Base-by-base conservation (phyloP, 164 flowering plant genomes). In the Magnolia changhungtana region DNA sequence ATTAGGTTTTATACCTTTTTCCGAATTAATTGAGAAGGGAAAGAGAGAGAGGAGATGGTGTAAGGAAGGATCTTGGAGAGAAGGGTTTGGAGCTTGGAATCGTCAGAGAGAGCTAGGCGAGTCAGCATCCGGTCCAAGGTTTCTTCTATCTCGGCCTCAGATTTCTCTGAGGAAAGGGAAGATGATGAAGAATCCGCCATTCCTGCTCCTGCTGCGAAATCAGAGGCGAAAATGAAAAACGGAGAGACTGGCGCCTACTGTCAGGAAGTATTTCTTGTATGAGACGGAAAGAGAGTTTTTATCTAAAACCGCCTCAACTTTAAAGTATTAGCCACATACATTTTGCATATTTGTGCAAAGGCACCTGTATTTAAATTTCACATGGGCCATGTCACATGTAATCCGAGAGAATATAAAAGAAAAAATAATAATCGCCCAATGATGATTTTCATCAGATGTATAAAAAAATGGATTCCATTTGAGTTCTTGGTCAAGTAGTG, bases 121-220 rank as follows among this genome's bases (percentile, higher is more conserved):
- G 99, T 96, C 4, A 96, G 81, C 98, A 96, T 90, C 20, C 93
- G 89, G 75, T 96, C 99, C 29, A 96, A 88, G 73, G 88, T 78
- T 67, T 92, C 98, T 78, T 88, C 97, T 27, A 70, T 87, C 78
- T 91, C 93, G 8, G 67, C 86, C 58, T 93, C 99, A 1, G 95
- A 86, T 74, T 82, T 83, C 27, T 81, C 88, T 19, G 52, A 10
- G 49, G 81, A 23, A 10, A 84, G 18, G 1, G 90, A 72, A 55
- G 94, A 80, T 9, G 71, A 31, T 1, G 29, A 29, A 29, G 71
- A 19, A 19, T 24, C 31, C 18, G 71, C 45, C 31, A 18, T 31
- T 13, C 49, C 71, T 3, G 71, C 71, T 68, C n/a, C 69, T 66
- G 69, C 31, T 66, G 8, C 67, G 24, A 64, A 11, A 16, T 16